phyloP scores from a whole-genome alignment of 192 early-diverging fungal species.

The Podila verticillata region DNA sequence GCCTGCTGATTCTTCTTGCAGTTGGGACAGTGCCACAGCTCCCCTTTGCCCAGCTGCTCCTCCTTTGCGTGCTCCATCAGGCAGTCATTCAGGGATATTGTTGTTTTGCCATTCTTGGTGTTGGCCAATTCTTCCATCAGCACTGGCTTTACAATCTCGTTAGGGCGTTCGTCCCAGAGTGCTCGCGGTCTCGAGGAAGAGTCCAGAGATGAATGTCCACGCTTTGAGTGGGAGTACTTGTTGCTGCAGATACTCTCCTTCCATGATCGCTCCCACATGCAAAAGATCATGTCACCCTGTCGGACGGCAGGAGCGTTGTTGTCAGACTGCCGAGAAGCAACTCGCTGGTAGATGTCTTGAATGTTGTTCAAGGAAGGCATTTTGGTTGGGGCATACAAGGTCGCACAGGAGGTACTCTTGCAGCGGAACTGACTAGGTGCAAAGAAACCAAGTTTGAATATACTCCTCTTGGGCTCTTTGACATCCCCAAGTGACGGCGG shows the following conservation, averaged over 20 bases:
- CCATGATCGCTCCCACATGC: conserved; percentile 20
- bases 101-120: conserved; percentile 50
- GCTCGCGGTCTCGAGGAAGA: too few species aligned
- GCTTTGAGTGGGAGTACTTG: background rate
- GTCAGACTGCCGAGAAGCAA: background rate
- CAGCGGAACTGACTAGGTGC: conserved; percentile 17
- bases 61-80: conserved; percentile 84
- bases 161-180: conserved; percentile 29
- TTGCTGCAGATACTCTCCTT: conserved; percentile 11
- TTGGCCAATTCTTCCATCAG: conserved; percentile 16
- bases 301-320: conserved; percentile 20
- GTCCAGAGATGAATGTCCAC: background rate
- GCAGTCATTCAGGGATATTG: conserved; percentile 77
- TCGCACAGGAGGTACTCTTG: conserved; percentile 5
- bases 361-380: conserved; percentile 14
- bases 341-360: conserved; percentile 28
- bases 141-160: conserved; percentile 15
- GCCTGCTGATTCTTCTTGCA: conserved; percentile 71
- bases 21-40: conserved; percentile 89
- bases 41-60: conserved; percentile 90
- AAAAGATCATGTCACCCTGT: conserved; percentile 37
- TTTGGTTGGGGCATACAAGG: conserved; percentile 21
- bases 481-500: too few species aligned
- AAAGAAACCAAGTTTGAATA: conserved; percentile 22
- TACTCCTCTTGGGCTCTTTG: conserved; percentile 7